phyloP scores from a whole-genome alignment of 2,329 filamentous ascomycete species.

The Ophiostoma himal-ulmi region DNA sequence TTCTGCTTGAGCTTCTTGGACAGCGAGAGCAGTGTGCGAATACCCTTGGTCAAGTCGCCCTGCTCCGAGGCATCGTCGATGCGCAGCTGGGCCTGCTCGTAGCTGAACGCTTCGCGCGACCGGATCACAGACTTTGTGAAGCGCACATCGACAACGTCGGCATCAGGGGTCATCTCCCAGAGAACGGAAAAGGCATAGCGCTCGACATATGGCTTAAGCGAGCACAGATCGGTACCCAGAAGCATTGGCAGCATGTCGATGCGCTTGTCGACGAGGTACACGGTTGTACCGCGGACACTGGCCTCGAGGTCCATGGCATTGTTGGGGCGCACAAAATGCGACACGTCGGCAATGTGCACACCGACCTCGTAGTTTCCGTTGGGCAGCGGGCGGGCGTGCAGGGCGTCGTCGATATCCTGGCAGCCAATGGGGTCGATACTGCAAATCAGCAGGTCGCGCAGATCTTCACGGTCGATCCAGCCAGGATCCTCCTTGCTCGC shows the following conservation, averaged over 20 bases:
- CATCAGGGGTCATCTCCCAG: conserved; percentile 76
- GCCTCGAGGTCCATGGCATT: conserved; percentile 97
- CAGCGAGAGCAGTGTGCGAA: conserved; percentile 77
- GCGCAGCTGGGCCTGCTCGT: conserved; percentile 88
- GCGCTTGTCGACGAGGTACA: conserved; percentile 96
- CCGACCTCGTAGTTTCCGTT: conserved; percentile 96
- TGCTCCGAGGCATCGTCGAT: conserved; percentile 85
- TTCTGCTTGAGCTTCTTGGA: conserved; percentile 92
- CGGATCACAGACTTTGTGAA: conserved; percentile 98
- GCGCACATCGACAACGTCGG: conserved; percentile 74
- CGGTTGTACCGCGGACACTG: conserved; percentile 87
- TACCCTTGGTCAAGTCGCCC: conserved; percentile 83
- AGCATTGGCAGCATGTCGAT: conserved; percentile 99
- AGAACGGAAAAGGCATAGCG: conserved; percentile 78
- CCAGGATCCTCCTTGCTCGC: conserved; percentile 71
- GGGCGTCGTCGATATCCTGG: conserved; percentile 95
- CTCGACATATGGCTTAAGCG: conserved; percentile 95
- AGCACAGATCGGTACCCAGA: conserved; percentile 92
- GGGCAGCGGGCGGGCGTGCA: conserved; percentile 76
- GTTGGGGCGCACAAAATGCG: conserved; percentile 93
- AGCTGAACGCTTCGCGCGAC: conserved; percentile 93
- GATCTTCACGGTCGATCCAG: conserved; percentile 79
- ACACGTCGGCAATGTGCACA: conserved; percentile 98
- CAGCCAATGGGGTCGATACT: conserved; percentile 95
- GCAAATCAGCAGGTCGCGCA: conserved; percentile 82